Evolutionary conservation across 176 grass and related monocot genomes (phyloP).

Genomic region (Tillandsia fasciculata): DNA sequence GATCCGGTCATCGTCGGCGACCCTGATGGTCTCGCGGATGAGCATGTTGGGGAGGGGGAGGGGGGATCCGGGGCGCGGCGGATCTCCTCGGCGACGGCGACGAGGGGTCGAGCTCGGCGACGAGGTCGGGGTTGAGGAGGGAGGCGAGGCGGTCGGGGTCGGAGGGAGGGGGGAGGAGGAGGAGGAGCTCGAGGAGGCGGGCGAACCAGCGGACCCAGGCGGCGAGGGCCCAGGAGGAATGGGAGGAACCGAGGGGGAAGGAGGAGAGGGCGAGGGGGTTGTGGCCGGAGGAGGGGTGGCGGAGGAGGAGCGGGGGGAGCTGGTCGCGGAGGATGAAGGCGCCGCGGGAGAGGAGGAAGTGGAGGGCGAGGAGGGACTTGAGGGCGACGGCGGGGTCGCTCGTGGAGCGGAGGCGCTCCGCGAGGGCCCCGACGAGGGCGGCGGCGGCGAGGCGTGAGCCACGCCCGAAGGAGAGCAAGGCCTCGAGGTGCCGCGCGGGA

Average conservation of each 20-base stretch:
- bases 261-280: conserved; percentile 79
- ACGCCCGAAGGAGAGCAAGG: conserved; percentile 73
- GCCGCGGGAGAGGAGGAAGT: conserved; percentile 43
- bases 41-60: conserved; percentile 28
- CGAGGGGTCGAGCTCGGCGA: conserved; percentile 41
- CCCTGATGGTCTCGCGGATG: conserved; percentile 35
- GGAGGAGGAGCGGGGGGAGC: conserved; percentile 39
- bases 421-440: conserved; percentile 36
- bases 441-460: conserved; percentile 65
- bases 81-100: conserved; percentile 42
- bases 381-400: conserved; percentile 52
- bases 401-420: conserved; percentile 43
- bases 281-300: conserved; percentile 56
- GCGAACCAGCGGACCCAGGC: conserved; percentile 76
- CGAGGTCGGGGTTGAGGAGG: conserved; percentile 22
- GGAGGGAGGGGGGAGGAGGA: conserved; percentile 35
- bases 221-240: conserved; percentile 35
- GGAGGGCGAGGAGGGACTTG: conserved; percentile 65
- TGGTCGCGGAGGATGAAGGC: conserved; percentile 89
- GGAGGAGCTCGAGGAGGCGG: conserved; percentile 62
- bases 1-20: conserved; percentile 55
- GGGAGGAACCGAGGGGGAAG: conserved; percentile 41
- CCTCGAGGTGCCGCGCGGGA: conserved; percentile 38
- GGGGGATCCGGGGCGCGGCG: conserved; percentile 27
- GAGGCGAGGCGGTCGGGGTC: conserved; percentile 1